These are phyloP conservation scores for Drosera spatulata DNA, from an alignment of 179 eudicot genomes.

Conservation along the genomic window DNA sequence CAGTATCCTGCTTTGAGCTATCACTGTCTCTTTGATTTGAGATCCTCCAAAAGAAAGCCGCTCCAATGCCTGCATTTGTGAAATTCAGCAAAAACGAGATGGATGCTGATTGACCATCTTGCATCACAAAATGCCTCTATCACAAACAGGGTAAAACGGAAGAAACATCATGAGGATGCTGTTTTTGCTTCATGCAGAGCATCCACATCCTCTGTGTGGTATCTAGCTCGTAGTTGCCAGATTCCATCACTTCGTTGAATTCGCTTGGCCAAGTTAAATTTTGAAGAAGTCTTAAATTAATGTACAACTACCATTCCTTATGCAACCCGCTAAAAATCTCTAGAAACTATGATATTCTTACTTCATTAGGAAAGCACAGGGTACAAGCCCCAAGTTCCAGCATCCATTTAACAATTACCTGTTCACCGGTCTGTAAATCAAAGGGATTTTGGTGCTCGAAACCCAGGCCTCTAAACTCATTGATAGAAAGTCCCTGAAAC, in stretches of 20 bases:
- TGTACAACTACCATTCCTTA: too few relatives aligned
- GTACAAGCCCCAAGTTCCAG: neutral
- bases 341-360: neutral
- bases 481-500: constrained; percentile 96
- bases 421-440: constrained; percentile 88
- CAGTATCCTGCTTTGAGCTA: constrained; percentile 77
- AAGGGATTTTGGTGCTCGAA: constrained; percentile 74
- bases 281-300: too few relatives aligned
- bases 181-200: too few relatives aligned
- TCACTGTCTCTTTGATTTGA: constrained; percentile 52
- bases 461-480: constrained; percentile 79
- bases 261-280: too few relatives aligned
- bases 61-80: constrained; percentile 56
- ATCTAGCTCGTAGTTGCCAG: too few relatives aligned
- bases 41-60: constrained; percentile 71
- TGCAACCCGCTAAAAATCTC: too few relatives aligned
- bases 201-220: too few relatives aligned
- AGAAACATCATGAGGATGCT: too few relatives aligned
- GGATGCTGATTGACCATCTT: too few relatives aligned
- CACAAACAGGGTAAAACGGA: too few relatives aligned
- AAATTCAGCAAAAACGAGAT: neutral
- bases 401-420: constrained; percentile 34
- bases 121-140: too few relatives aligned
- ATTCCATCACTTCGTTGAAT: too few relatives aligned
- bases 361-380: neutral